These are phyloP conservation scores for Cylindrodendrum hubeiense DNA, from an alignment of 2,329 filamentous ascomycete species.

Conservation along the genomic window DNA sequence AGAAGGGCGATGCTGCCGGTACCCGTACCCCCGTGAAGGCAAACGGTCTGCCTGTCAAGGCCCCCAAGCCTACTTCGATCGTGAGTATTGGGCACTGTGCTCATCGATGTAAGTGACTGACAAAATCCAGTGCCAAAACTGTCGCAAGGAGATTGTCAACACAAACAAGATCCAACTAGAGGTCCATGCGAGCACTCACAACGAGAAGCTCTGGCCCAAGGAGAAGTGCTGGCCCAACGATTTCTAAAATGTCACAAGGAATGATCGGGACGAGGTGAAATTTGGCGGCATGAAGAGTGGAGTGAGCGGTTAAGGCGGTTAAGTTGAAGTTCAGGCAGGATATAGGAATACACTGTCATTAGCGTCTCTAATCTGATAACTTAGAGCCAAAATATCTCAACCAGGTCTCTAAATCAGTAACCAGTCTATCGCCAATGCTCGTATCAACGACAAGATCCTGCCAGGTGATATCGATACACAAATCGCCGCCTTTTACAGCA, in stretches of 20 bases:
- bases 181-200: constrained; percentile 65
- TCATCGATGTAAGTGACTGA: background rate
- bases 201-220: constrained; percentile 63
- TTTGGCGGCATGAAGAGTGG: background rate
- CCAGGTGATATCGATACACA: background rate
- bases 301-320: background rate
- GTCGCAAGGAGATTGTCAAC: constrained; percentile 64
- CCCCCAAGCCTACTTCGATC: constrained; percentile 57
- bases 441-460: background rate
- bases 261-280: background rate
- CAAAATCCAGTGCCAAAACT: constrained; percentile 59
- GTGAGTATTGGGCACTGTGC: constrained; percentile 11
- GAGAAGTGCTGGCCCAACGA: constrained; percentile 71
- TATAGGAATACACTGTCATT: no score
- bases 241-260: constrained; percentile 45
- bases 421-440: background rate
- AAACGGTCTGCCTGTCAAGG: constrained; percentile 67
- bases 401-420: background rate
- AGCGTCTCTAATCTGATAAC: no score
- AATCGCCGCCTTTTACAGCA: background rate
- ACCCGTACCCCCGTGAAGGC: constrained; percentile 66
- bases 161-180: constrained; percentile 64
- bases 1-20: constrained; percentile 66
- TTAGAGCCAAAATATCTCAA: background rate
- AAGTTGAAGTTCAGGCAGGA: no score